Percentiles rank a stretch among this genome's conserved stretches.
Evolutionary conservation across 176 grass and related monocot species (phyloP).

Genomic region (barley (Hordeum vulgare)): MorexV3_pseudomolecules_assembly NC_058523.1:546231495-546231994

Average conservation of each 20-base stretch:
- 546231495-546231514: constrained; percentile 26
- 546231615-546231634: neutral
- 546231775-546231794: neutral
- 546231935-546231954: constrained; percentile 58
- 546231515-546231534: constrained; percentile 36
- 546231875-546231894: neutral
- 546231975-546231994: constrained; percentile 63
- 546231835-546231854: neutral
- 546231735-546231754: neutral
- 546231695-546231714: neutral
- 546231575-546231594: constrained; percentile 72
- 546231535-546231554: constrained; percentile 34
- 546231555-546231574: constrained; percentile 17
- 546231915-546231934: constrained; percentile 72
- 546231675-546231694: neutral
- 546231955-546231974: constrained; percentile 49
- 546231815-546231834: neutral
- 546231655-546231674: neutral
- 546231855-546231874: neutral
- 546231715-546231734: neutral
- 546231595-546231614: constrained; percentile 28
- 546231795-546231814: neutral
- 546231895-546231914: constrained; percentile 1
- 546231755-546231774: neutral
- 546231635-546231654: neutral